Evolutionary conservation across 305 asterid species (phyloP).

Genomic region (Solanum hybrid): DNA sequence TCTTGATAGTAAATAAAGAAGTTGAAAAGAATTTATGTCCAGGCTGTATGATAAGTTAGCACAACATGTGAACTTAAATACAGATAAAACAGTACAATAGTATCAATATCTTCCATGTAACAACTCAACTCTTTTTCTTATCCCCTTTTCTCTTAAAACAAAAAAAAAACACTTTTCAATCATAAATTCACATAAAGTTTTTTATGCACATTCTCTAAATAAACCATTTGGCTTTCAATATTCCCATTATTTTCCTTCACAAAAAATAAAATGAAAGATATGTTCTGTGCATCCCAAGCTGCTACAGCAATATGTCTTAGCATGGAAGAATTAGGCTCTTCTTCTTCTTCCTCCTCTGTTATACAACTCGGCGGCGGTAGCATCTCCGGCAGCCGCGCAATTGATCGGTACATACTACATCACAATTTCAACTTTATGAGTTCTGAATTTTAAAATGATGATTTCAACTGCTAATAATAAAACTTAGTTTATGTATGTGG

Average conservation of each 20-base stretch:
- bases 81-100: not conserved
- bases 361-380: constrained; percentile 20
- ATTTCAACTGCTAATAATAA: not conserved
- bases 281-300: constrained; percentile 58
- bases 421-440: not conserved
- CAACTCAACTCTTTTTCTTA: not conserved
- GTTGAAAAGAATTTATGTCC: not conserved
- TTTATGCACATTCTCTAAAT: constrained; percentile 28
- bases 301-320: constrained; percentile 39
- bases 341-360: constrained; percentile 29
- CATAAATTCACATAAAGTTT: not conserved
- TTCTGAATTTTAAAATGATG: not conserved
- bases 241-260: not conserved
- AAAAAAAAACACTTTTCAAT: not conserved
- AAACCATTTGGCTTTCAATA: not conserved
- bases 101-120: not conserved
- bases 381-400: constrained; percentile 39
- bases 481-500: not conserved
- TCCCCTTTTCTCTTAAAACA: not conserved
- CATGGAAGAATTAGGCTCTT: constrained; percentile 37
- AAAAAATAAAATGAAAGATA: constrained; percentile 33
- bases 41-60: constrained; percentile 1
- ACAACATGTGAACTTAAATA: not conserved
- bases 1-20: not conserved
- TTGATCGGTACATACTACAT: constrained; percentile 37